These are phyloP conservation scores for Berkeleyomyces basicola DNA, from an alignment of 2,329 filamentous ascomycete genomes.

Conservation along the genomic window DNA sequence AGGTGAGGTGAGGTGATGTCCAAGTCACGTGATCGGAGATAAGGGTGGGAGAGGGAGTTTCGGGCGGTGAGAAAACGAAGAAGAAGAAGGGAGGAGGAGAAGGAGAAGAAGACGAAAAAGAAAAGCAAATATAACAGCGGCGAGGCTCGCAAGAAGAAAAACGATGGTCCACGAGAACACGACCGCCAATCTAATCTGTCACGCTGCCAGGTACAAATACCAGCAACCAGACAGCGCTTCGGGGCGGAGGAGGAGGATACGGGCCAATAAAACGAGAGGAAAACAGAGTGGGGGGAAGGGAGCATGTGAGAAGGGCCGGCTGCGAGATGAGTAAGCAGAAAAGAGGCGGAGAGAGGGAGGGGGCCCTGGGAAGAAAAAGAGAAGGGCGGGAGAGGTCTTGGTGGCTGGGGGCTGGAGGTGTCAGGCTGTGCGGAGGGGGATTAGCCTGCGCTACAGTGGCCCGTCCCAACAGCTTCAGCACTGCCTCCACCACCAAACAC, in stretches of 20 bases:
- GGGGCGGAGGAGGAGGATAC: slow-evolving; percentile 16
- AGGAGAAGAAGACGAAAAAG: background rate
- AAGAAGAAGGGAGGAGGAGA: background rate
- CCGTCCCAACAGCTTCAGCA: no score
- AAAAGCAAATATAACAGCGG: background rate
- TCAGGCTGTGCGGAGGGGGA: no score
- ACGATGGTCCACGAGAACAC: background rate
- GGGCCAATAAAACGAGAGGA: slow-evolving; percentile 10
- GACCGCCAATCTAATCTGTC: background rate
- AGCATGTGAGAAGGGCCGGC: background rate
- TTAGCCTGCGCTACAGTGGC: no score
- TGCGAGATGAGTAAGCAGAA: slow-evolving; percentile 1
- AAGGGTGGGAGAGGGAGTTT: slow-evolving; percentile 10
- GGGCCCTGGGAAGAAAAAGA: slow-evolving; percentile 14
- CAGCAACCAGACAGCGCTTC: slow-evolving; percentile 16
- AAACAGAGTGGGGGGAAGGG: background rate
- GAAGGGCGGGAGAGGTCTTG: slow-evolving; percentile 16
- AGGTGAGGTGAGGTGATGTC: background rate
- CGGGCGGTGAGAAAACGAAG: slow-evolving; percentile 11
- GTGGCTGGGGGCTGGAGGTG: no score
- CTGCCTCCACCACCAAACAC: no score
- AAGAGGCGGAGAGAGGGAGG: slow-evolving; percentile 6
- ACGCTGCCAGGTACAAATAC: background rate
- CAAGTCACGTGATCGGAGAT: background rate
- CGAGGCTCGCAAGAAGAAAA: no score